Evolutionary conservation across 1,139 yeast genomes (phyloP).

Genomic region (Arxiozyma slooffiae): DNA sequence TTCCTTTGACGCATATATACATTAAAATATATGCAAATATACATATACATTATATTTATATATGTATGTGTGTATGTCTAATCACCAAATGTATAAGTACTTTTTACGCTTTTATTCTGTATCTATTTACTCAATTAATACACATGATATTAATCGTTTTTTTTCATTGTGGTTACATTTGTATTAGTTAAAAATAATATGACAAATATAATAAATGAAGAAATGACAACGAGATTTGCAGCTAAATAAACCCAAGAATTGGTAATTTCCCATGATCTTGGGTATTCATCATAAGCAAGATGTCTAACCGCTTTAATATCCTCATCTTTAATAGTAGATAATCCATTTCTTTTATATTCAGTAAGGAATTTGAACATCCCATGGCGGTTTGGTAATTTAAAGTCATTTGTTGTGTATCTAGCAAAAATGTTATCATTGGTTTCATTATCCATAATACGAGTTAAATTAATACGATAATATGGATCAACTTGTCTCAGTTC

Average conservation of each 20-base stretch:
- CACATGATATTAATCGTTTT: not conserved
- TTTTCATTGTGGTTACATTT: conserved; percentile 1
- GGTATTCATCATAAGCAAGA: conserved; percentile 90
- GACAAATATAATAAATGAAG: conserved; percentile 69
- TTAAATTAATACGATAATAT: conserved; percentile 66
- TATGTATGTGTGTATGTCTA: not conserved
- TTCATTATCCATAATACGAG: conserved; percentile 23
- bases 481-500: conserved; percentile 92
- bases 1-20: conserved; percentile 40
- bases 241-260: conserved; percentile 88
- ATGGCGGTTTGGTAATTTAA: conserved; percentile 86
- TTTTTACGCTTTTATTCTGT: too few relatives aligned
- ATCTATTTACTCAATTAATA: not conserved
- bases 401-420: conserved; percentile 41
- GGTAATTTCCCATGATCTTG: conserved; percentile 85
- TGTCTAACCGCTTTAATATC: conserved; percentile 81
- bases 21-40: not conserved
- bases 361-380: conserved; percentile 87
- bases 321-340: conserved; percentile 54
- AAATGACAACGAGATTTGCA: conserved; percentile 57
- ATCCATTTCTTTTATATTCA: conserved; percentile 75
- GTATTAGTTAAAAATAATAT: conserved; percentile 40
- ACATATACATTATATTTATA: not conserved
- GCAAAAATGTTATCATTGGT: conserved; percentile 12
- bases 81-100: not conserved